Evolutionary conservation across 805 yeast genomes (phyloP).

Genomic region (Yarrowia deformans): DNA sequence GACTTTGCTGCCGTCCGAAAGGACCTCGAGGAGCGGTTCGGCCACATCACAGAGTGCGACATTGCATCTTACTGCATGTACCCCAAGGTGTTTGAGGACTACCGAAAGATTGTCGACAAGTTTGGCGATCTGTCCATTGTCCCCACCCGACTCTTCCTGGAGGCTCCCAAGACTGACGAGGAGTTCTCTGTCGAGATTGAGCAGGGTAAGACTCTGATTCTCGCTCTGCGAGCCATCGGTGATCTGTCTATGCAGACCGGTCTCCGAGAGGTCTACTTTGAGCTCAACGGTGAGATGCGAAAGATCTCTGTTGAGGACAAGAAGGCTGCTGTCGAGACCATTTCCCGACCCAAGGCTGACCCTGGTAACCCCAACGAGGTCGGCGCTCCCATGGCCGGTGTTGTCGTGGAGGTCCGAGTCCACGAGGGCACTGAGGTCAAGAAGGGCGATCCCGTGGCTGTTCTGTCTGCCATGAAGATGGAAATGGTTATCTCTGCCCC

Average conservation of each 20-base stretch:
- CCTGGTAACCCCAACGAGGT: conserved; percentile 86
- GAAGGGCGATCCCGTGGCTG: conserved; percentile 96
- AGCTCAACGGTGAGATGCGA: conserved; percentile 97
- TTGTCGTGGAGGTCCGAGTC: conserved; percentile 91
- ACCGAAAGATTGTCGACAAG: conserved; percentile 71
- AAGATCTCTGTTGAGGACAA: conserved; percentile 91
- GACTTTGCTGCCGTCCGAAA: conserved; percentile 74
- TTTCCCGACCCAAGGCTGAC: conserved; percentile 90
- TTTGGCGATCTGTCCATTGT: conserved; percentile 93
- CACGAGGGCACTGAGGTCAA: conserved; percentile 86
- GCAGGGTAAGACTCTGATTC: conserved; percentile 90
- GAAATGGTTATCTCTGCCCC: conserved; percentile 98
- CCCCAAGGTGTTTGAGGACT: conserved; percentile 95
- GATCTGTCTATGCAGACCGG: conserved; percentile 87
- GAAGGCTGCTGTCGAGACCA: conserved; percentile 81
- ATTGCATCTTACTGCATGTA: conserved; percentile 97
- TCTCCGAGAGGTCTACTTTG: conserved; percentile 94
- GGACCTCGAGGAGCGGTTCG: conserved; percentile 79
- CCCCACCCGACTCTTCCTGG: conserved; percentile 90
- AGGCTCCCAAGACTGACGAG: conserved; percentile 86
- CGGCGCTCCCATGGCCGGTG: conserved; percentile 99
- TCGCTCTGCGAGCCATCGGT: conserved; percentile 91
- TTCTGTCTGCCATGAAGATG: conserved; percentile 98
- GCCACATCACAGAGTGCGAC: conserved; percentile 81
- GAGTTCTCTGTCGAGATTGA: conserved; percentile 90